Percentiles rank a stretch among this genome's conserved stretches.
Evolutionary conservation across 768 basidiomycete genomes (phyloP).

Genomic region (Leccinum boreale): DNA sequence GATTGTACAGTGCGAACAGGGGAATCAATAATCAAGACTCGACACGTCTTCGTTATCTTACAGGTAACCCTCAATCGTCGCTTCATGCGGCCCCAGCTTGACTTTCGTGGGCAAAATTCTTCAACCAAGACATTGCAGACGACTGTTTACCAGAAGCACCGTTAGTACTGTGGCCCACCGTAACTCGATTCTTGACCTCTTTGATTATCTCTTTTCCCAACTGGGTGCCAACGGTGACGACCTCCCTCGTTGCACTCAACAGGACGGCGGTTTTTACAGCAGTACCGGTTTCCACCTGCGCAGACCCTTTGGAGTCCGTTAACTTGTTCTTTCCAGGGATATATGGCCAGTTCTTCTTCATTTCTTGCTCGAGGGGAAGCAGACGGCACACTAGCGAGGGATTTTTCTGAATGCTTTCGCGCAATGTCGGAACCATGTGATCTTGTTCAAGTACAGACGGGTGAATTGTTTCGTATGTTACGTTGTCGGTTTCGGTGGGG

Average conservation of each 20-base stretch:
- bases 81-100: constrained; percentile 13
- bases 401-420: constrained; percentile 35
- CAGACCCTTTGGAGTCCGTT: constrained; percentile 8
- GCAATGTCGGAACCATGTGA: constrained; percentile 33
- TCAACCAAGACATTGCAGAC: constrained; percentile 23
- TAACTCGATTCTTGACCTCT: constrained; percentile 16
- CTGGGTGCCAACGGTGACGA: constrained; percentile 9
- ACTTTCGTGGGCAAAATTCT: constrained; percentile 24
- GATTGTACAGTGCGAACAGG: background rate
- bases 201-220: constrained; percentile 22
- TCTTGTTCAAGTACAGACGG: constrained; percentile 53
- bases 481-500: constrained; percentile 41
- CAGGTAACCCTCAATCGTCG: background rate
- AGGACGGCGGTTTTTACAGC: constrained; percentile 3
- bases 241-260: constrained; percentile 20
- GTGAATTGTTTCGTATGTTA: constrained; percentile 61
- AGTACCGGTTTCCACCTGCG: constrained; percentile 3
- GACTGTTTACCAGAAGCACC: constrained; percentile 8
- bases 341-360: constrained; percentile 48
- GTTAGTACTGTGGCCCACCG: constrained; percentile 10
- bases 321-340: constrained; percentile 23
- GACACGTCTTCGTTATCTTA: background rate
- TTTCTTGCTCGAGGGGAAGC: constrained; percentile 49
- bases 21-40: background rate
- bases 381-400: constrained; percentile 44